Base-by-base conservation (phyloP, 2,329 filamentous ascomycete species). In the Penicillium sp. region DNA sequence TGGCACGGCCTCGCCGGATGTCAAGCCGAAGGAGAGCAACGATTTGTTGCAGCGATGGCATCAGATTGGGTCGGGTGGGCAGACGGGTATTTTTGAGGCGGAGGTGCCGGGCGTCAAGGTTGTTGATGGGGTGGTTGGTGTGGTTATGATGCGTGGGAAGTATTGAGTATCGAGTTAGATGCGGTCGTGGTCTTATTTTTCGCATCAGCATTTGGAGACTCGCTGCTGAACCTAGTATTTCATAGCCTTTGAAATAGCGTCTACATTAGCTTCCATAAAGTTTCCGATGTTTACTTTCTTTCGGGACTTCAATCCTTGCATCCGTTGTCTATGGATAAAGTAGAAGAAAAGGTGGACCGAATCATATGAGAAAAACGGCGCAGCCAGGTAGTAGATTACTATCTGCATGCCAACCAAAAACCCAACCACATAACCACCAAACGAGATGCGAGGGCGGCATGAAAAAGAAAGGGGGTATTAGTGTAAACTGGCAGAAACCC, bases 21-120 rank as follows among this genome's bases (percentile, higher is more conserved):
- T 98, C 69, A 98, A 97, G 79, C 94, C 95, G 0, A 93, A 90
- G 76, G 94, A 99, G 80, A 96, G 93, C 78, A 99, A 99, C 71
- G 88, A 91, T 59, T 68, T 99, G 70, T 75, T 99, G 58, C 82
- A 82, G 63, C 81, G 81, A 60, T 98, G 94, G 94, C 72, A 95
- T 61, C 82, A 88, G 62, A 75, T 78, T 51, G 86, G 86, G 0
- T 70, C 82, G 70, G 75, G 75, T 2, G 77, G 74, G 6, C 71
- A 76, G n/a, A 82, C 75, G 4, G 84, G 83, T 0, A 85, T 87
- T 56, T 77, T 75, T 41, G 85, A 88, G 68, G 67, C 80, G 18
- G 78, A 79, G 59, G 77, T 88, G 10, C 79, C 79, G 53, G 83
- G 83, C 0, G 81, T 81, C 50, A 80, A 83, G 55, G 78, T 86